Evolutionary conservation across 208 protist genomes (phyloP).

Genomic region (Novymonas esmeraldas): DNA sequence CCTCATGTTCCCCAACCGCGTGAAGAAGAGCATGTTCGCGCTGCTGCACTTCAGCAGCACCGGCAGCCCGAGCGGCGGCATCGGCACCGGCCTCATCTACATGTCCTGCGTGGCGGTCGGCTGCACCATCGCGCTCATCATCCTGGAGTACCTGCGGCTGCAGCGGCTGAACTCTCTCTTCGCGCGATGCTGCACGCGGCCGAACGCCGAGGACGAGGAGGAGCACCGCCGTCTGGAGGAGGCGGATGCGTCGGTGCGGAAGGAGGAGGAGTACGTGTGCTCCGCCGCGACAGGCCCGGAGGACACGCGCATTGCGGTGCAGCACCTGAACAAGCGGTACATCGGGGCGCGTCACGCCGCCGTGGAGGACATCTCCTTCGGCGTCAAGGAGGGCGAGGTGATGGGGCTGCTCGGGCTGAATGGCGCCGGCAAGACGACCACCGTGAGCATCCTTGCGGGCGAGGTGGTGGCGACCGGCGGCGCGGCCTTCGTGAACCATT

Average conservation of each 20-base stretch:
- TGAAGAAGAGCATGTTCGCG: slow-evolving; percentile 44
- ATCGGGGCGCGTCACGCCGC: slow-evolving; percentile 32
- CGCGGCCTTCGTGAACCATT: slow-evolving; percentile 64
- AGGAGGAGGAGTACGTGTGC: slow-evolving; percentile 61
- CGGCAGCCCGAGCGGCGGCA: slow-evolving; percentile 45
- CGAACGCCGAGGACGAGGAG: slow-evolving; percentile 25
- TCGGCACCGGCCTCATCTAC: slow-evolving; percentile 77
- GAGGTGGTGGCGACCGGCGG: slow-evolving; percentile 74
- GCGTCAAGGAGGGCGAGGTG: slow-evolving; percentile 79
- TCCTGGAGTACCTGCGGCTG: slow-evolving; percentile 63
- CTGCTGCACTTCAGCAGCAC: slow-evolving; percentile 31
- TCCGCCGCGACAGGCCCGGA: slow-evolving; percentile 32
- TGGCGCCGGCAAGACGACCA: slow-evolving; percentile 92
- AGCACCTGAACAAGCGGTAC: slow-evolving; percentile 73
- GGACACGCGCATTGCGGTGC: slow-evolving; percentile 63
- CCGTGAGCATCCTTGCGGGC: slow-evolving; percentile 85
- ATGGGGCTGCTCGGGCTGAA: slow-evolving; percentile 92
- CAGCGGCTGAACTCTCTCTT: slow-evolving; percentile 30
- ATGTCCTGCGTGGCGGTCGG: slow-evolving; percentile 61
- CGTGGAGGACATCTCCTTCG: slow-evolving; percentile 70
- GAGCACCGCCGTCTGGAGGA: slow-evolving; percentile 22
- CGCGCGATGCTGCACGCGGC: slow-evolving; percentile 18
- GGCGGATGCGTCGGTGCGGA: slow-evolving; percentile 34
- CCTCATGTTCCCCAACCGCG: slow-evolving; percentile 44
- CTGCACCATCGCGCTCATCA: slow-evolving; percentile 51